These are phyloP conservation scores for Stellera chamaejasme DNA, from an alignment of 345 rosid genomes.

Conservation along the genomic window DNA sequence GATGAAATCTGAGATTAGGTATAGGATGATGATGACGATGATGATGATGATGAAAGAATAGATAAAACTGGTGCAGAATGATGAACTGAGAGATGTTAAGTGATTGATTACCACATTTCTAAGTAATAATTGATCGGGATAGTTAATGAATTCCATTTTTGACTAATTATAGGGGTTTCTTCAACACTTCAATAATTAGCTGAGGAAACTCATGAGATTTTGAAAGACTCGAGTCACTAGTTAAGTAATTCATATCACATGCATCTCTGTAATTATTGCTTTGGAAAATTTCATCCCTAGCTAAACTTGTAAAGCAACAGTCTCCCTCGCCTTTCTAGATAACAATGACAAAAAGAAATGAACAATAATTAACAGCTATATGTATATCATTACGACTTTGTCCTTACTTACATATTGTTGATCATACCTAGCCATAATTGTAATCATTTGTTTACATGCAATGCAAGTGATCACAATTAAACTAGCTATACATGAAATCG, in stretches of 20 bases:
- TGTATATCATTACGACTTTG: too few species aligned
- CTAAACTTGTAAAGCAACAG: conserved; percentile 1
- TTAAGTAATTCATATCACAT: background rate
- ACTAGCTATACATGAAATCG: too few species aligned
- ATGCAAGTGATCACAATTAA: too few species aligned
- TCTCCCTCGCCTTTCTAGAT: background rate
- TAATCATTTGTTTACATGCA: conserved; percentile 8
- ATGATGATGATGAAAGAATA: background rate
- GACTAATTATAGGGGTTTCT: background rate
- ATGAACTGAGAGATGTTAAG: too few species aligned
- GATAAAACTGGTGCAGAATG: too few species aligned
- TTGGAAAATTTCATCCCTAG: conserved; percentile 6
- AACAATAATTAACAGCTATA: too few species aligned
- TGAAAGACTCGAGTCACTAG: background rate
- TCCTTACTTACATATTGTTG: background rate
- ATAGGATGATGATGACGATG: background rate
- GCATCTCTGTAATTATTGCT: conserved; percentile 25
- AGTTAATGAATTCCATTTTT: too few species aligned
- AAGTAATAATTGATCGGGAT: too few species aligned
- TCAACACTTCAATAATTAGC: background rate
- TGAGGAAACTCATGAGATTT: background rate
- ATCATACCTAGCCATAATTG: background rate
- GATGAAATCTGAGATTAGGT: background rate
- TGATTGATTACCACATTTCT: too few species aligned
- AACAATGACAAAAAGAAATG: conserved; percentile 8